Percentiles rank a stretch among this genome's conserved stretches.
Conservation (phyloP, 2,329 filamentous ascomycete species). For the Ploettnerulaceae sp. region DNA sequence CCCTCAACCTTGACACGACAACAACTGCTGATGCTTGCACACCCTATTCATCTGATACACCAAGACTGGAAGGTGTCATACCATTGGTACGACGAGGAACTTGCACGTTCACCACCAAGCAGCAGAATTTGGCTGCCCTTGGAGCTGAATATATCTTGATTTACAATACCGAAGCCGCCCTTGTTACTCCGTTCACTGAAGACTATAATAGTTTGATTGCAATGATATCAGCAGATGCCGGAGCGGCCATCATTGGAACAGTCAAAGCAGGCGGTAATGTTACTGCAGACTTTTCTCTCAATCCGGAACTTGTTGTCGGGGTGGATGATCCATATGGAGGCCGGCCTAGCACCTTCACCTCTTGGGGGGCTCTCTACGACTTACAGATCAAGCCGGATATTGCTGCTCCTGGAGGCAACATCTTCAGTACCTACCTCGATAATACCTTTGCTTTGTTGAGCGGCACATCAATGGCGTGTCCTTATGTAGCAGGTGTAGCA, state of each 20-base stretch:
- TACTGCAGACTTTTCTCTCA: slow-evolving; percentile 2
- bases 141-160: not conserved
- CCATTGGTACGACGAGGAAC: slow-evolving; percentile 5
- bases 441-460: slow-evolving; percentile 8
- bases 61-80: not conserved
- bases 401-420: slow-evolving; percentile 11
- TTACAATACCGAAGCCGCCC: not conserved
- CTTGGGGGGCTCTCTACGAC: slow-evolving; percentile 3
- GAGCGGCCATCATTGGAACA: slow-evolving; percentile 1
- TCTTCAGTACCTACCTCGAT: slow-evolving; percentile 10
- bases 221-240: slow-evolving; percentile 1
- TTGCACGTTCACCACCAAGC: slow-evolving; percentile 2
- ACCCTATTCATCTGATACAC: not conserved
- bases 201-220: not conserved
- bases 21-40: not conserved
- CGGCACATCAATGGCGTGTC: slow-evolving; percentile 19
- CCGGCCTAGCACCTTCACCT: slow-evolving; percentile 2
- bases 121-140: not conserved
- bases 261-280: slow-evolving; percentile 4
- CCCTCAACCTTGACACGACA: not conserved
- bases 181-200: not conserved
- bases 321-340: not conserved
- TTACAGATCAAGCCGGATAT: slow-evolving; percentile 9
- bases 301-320: slow-evolving; percentile 1
- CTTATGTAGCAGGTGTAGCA: slow-evolving; percentile 17